These are phyloP conservation scores for Aspergillus versicolor DNA, from an alignment of 2,329 filamentous ascomycete genomes.

Conservation along the genomic window DNA sequence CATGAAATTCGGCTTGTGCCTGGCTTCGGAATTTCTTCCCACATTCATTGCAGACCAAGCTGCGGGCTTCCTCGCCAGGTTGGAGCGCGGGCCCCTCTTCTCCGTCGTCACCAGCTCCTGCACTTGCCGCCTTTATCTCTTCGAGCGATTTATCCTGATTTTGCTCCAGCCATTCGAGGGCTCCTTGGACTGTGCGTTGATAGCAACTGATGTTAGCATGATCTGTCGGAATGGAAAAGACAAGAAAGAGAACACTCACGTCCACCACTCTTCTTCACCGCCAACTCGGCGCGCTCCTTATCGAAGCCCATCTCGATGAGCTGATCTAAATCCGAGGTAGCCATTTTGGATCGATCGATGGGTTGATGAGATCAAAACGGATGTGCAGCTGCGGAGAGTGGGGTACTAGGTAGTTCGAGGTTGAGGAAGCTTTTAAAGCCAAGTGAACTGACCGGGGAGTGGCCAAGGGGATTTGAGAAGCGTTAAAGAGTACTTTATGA, in stretches of 20 bases:
- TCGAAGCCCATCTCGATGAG: slow-evolving; percentile 77
- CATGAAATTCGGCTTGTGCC: slow-evolving; percentile 84
- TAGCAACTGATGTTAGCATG: slow-evolving; percentile 12
- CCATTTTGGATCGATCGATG: slow-evolving; percentile 24
- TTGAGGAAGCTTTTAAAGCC: not conserved
- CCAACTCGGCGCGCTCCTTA: slow-evolving; percentile 74
- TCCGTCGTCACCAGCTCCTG: slow-evolving; percentile 53
- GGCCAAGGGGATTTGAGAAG: not conserved
- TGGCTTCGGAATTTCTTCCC: slow-evolving; percentile 84
- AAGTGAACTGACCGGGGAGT: not conserved
- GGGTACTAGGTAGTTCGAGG: not conserved
- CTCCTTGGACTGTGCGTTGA: slow-evolving; percentile 67
- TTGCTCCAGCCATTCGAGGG: slow-evolving; percentile 90
- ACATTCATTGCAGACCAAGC: slow-evolving; percentile 91
- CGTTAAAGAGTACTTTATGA: not conserved
- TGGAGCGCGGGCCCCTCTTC: slow-evolving; percentile 66
- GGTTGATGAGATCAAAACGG: not conserved
- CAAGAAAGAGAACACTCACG: slow-evolving; percentile 53
- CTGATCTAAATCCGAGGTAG: slow-evolving; percentile 57
- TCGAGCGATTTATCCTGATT: slow-evolving; percentile 87
- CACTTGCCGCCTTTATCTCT: slow-evolving; percentile 64
- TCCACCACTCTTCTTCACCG: slow-evolving; percentile 78
- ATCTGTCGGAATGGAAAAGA: not conserved
- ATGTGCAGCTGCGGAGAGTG: not conserved
- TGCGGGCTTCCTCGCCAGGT: slow-evolving; percentile 70